Evolutionary conservation across 306 rosid species (phyloP), one percentile per base, ranked within the genome.

Genomic region (Calophaca sinica): DNA sequence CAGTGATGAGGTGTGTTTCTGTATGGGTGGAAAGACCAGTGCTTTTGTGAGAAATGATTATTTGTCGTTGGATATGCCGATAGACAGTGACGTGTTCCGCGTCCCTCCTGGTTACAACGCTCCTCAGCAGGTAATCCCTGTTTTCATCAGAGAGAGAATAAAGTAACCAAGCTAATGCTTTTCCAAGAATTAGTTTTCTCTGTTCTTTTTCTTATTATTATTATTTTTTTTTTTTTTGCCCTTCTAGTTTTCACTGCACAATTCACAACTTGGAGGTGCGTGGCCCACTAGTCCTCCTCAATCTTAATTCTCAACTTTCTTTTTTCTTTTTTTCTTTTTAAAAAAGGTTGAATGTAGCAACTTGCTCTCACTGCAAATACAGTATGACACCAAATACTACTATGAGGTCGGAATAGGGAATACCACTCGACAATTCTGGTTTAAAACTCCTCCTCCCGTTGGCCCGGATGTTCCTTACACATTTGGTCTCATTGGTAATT

Each of bases 381-480:
- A 92, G 97, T 88, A 78, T 77, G 88, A 80, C 72, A 86, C 90
- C 63, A 83, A 89, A 68, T 91, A 89, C 69, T 88, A 73, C 74
- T 92, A 89, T 54, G 87, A 82, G 87, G 65, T 89, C 5, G 97
- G 97, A 60, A 68, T 61, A 28, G 93, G 88, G 28, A 80, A 78
- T 31, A 38, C 80, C 50, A 63, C 90, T 12, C 70, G 96, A 10
- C 66, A 44, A 59, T 89, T 89, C 68, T 87, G 89, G 88, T 92
- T 88, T 70, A 70, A 4, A 70, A 92, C 96, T 70, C 92, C 96
- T 79, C 96, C 96, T 26, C 65, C 69, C 14, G 70, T 85, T 72
- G 96, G 97, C 66, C 89, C 93, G 2, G 92, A 89, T 73, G 88
- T 87, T 75, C 89, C 92, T 6, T 89, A 87, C 59, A 85, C 89